Conservation (phyloP, 2,329 filamentous ascomycete species). For the Clonostachys sp. region DNA sequence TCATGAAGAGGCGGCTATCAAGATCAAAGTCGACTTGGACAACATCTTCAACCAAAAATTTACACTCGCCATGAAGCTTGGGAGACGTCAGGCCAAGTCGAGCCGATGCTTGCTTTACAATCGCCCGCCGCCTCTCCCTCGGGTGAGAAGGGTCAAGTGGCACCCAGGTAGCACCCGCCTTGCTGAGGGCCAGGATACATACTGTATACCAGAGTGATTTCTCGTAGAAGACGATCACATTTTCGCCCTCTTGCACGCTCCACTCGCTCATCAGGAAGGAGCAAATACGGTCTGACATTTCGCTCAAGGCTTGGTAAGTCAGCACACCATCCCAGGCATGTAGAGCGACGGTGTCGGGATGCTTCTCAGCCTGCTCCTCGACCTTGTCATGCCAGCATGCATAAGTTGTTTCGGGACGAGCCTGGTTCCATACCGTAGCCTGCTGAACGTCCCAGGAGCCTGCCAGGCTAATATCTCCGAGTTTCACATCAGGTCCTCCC, state of each 20-base stretch:
- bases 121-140: neutral
- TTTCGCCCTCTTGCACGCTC: slow-evolving; percentile 9
- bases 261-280: slow-evolving; percentile 4
- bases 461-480: neutral
- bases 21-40: too few species aligned
- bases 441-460: slow-evolving; percentile 5
- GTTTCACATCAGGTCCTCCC: neutral
- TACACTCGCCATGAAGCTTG: neutral
- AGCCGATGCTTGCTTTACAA: neutral
- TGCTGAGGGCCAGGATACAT: slow-evolving; percentile 2
- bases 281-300: neutral
- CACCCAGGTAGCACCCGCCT: slow-evolving; percentile 4
- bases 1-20: too few species aligned
- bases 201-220: slow-evolving; percentile 4
- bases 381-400: neutral
- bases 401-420: too few species aligned
- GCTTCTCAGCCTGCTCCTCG: neutral
- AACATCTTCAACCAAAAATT: too few species aligned
- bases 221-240: slow-evolving; percentile 1
- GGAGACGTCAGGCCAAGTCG: slow-evolving; percentile 1
- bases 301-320: slow-evolving; percentile 1
- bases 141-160: slow-evolving; percentile 4
- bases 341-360: slow-evolving; percentile 26
- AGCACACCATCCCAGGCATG: slow-evolving; percentile 33
- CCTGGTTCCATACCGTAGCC: neutral